These are phyloP conservation scores for Cutaneotrichosporon dermatis DNA, from an alignment of 1,284 basidiomycete genomes.

Conservation along the genomic window DNA sequence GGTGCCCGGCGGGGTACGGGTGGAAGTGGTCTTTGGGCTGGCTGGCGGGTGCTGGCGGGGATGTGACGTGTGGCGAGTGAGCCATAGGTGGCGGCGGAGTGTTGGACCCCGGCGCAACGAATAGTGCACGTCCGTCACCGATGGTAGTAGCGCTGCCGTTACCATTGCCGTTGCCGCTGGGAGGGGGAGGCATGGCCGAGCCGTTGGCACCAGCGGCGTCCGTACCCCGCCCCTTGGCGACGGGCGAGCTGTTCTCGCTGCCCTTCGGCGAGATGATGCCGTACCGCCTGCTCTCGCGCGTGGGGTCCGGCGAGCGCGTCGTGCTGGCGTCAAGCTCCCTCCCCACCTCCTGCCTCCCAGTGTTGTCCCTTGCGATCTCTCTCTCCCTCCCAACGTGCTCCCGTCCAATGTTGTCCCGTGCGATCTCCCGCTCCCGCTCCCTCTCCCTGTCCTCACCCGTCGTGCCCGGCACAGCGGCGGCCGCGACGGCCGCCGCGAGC, in stretches of 20 bases:
- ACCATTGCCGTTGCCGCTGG: background rate
- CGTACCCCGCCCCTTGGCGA: too few species aligned
- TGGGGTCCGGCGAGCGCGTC: background rate
- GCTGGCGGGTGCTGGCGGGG: background rate
- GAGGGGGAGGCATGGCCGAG: too few species aligned
- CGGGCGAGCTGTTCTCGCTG: background rate
- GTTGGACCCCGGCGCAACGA: too few species aligned
- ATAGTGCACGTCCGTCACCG: too few species aligned
- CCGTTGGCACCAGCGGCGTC: too few species aligned
- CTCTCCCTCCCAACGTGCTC: background rate
- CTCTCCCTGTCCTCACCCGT: background rate
- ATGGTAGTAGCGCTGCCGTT: too few species aligned
- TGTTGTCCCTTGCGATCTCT: too few species aligned
- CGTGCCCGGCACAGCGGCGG: background rate
- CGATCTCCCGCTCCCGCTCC: background rate
- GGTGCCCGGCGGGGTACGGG: background rate
- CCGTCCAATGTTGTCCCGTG: too few species aligned
- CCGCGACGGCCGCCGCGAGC: background rate
- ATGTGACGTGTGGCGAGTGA: background rate
- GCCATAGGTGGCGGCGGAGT: background rate
- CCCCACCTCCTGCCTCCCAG: too few species aligned
- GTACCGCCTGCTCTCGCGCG: background rate
- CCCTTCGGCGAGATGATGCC: background rate
- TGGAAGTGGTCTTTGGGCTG: background rate
- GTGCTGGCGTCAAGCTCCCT: background rate